Evolutionary conservation across 2,329 filamentous ascomycete species (phyloP).

Genomic region (Fusarium globosum): DNA sequence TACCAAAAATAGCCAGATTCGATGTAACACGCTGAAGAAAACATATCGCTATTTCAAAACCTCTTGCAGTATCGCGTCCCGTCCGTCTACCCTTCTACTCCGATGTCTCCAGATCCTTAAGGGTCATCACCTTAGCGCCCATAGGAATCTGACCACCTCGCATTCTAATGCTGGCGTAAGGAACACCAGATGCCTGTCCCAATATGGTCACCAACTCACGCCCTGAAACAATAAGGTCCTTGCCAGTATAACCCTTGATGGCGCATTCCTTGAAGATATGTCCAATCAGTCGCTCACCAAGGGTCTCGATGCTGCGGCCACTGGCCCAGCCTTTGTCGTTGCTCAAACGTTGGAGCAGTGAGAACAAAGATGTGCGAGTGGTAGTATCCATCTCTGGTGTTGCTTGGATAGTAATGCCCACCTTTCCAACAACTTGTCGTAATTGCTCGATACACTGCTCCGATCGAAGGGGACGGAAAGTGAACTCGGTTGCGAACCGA

Average conservation of each 20-base stretch:
- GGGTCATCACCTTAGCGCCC: conserved; percentile 49
- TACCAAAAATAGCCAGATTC: neutral
- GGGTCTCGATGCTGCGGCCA: conserved; percentile 68
- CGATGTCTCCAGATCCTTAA: conserved; percentile 47
- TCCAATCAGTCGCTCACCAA: conserved; percentile 64
- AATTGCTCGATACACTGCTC: conserved; percentile 61
- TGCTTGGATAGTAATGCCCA: conserved; percentile 46
- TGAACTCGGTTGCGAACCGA: conserved; percentile 70
- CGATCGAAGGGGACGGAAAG: conserved; percentile 62
- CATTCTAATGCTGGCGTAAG: conserved; percentile 38
- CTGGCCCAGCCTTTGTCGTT: conserved; percentile 67
- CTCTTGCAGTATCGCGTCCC: neutral
- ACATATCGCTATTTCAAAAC: neutral
- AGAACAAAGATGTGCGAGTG: conserved; percentile 44
- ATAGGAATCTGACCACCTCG: conserved; percentile 44
- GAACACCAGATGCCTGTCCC: conserved; percentile 44
- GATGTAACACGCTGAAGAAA: neutral
- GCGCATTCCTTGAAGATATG: conserved; percentile 51
- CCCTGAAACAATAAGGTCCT: conserved; percentile 43
- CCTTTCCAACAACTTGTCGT: conserved; percentile 45
- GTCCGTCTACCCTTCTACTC: conserved; percentile 33
- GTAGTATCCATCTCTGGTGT: conserved; percentile 39
- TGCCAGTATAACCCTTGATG: conserved; percentile 47
- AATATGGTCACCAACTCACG: conserved; percentile 47
- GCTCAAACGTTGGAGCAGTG: conserved; percentile 56